Conservation (phyloP, 768 basidiomycete species). For the Phlegmacium glaucopus region DNA sequence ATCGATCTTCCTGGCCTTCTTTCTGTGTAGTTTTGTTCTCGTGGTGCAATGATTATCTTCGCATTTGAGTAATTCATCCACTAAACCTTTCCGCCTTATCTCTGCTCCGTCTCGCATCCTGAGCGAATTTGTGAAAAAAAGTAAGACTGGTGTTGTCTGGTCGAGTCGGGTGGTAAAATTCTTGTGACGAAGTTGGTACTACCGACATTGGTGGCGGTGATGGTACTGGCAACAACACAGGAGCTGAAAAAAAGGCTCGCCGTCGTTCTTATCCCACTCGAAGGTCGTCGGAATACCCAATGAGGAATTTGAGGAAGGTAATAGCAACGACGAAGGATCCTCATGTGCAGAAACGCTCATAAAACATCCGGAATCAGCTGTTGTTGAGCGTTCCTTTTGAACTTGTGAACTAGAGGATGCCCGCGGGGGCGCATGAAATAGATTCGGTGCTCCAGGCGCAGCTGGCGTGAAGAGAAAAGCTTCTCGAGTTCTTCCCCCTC, state of each 20-base stretch:
- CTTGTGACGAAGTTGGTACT: conserved; percentile 5
- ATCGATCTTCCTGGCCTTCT: conserved; percentile 14
- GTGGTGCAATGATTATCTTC: conserved; percentile 63
- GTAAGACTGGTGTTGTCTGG: conserved; percentile 30
- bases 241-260: conserved; percentile 32
- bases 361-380: conserved; percentile 57
- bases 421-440: conserved; percentile 1
- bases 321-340: conserved; percentile 42
- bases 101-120: conserved; percentile 55
- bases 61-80: conserved; percentile 63
- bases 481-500: conserved; percentile 16
- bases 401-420: neutral
- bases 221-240: neutral
- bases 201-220: conserved; percentile 1
- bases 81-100: conserved; percentile 46
- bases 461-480: conserved; percentile 41
- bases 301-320: neutral
- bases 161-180: neutral
- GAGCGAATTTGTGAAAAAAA: conserved; percentile 62
- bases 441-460: conserved; percentile 39
- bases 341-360: conserved; percentile 52
- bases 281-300: neutral
- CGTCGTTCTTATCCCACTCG: neutral
- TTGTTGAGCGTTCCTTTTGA: conserved; percentile 26
- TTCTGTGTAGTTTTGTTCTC: neutral